Base-by-base conservation (phyloP, 371 early-diverging fungal species). In the Encephalitozoon hellem region DNA sequence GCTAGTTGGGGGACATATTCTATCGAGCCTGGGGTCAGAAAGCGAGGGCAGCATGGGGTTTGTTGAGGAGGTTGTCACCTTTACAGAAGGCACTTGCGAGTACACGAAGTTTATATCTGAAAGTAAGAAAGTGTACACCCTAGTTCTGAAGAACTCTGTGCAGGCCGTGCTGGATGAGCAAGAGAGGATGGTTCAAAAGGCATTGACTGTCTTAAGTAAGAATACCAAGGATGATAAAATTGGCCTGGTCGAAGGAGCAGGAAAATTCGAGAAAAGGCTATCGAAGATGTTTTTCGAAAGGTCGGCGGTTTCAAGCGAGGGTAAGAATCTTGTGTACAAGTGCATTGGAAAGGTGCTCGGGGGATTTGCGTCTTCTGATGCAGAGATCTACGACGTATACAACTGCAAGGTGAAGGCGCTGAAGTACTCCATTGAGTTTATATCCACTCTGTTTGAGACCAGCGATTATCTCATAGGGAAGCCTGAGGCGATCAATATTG, bases 391-490 rank as follows among this genome's bases (percentile, higher is more conserved):
- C 67, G 81, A 81, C 59, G 55, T 78, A 18, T 77, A 77, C 43
- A 72, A 64, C n/a, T 68, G 70, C 34, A 81, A 79, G 63, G 54
- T 76, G 30, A 77, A 74, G 45, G 81, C 82, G 9, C 32, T 84
- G 2, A 52, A 69, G 47, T 85, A 82, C 70, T 80, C 83, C 0
- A 30, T 80, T 9, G 81, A 82, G 43, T 79, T 85, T 41, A 26
- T 81, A 6, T 49, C 77, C n/a, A 73, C 66, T 25, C 39, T 84
- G 18, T 72, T 83, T 42, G 78, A 78, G 54, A 78, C 80, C 11
- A 75, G 82, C 5, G 84, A 85, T 64, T 81, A 82, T 79, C 76
- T 85, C 23, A 77, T 85, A 42, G 80, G 82, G 32, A 80, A 78
- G 64, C 72, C 69, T 41, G 81, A 82, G 15, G 76, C 81, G 11